Conservation (phyloP, 176 grass and related monocot species). For the Secale cereale region DNA sequence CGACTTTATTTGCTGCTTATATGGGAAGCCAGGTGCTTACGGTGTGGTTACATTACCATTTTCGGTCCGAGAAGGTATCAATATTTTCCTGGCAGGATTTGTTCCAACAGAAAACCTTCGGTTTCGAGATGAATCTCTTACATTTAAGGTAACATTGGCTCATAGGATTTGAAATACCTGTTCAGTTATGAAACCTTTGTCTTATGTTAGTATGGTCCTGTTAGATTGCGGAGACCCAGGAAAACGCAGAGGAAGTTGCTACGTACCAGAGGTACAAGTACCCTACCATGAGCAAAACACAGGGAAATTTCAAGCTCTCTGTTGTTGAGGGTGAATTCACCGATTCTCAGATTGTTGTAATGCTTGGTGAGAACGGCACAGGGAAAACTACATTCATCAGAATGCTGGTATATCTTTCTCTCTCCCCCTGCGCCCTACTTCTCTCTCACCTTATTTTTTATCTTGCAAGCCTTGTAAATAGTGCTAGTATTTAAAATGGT, state of each 20-base stretch:
- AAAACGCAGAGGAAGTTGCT: slow-evolving; percentile 81
- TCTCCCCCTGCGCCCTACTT: background rate
- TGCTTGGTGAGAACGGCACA: slow-evolving; percentile 96
- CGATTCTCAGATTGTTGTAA: slow-evolving; percentile 90
- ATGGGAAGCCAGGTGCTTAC: slow-evolving; percentile 90
- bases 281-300: slow-evolving; percentile 90
- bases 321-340: slow-evolving; percentile 84
- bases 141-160: slow-evolving; percentile 62
- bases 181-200: background rate
- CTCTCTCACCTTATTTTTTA: background rate
- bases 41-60: slow-evolving; percentile 92
- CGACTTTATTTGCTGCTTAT: slow-evolving; percentile 94
- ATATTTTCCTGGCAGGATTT: slow-evolving; percentile 90
- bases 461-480: background rate
- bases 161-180: background rate
- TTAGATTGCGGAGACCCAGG: slow-evolving; percentile 88
- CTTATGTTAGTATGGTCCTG: background rate
- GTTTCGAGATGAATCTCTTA: slow-evolving; percentile 94
- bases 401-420: slow-evolving; percentile 60
- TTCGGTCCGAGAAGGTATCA: slow-evolving; percentile 94
- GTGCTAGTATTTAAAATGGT: background rate
- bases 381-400: slow-evolving; percentile 94
- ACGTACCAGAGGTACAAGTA: slow-evolving; percentile 81
- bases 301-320: slow-evolving; percentile 74
- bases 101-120: slow-evolving; percentile 91